Evolutionary conservation across 2,329 filamentous ascomycete species (phyloP), one percentile per base, ranked within the genome.

Genomic region (Parascedosporium putredinis): DNA sequence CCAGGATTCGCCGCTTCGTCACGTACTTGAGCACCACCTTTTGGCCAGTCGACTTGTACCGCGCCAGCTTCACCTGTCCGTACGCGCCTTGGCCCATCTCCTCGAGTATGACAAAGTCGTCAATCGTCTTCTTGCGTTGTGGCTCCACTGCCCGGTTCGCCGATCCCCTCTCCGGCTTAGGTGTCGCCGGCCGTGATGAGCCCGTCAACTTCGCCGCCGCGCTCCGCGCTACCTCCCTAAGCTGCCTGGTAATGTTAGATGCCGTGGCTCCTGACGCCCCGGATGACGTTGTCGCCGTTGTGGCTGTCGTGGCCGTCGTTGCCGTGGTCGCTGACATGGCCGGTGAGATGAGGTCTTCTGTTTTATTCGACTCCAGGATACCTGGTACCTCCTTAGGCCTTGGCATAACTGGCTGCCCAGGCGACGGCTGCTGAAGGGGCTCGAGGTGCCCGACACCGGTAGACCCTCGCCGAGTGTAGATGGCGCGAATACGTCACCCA

Each of bases 21-120:
- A 98, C 93, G 64, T 95, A 98, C 65, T 98, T 98, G 61, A 98
- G 77, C 18, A 98, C 91, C 54, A 94, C 86, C 66, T 94, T 95
- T 63, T 84, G 86, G 48, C 79, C 80, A 47, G 77, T 80, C 59
- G 83, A 81, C 68, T 90, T 94, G 69, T 93, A 86, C 25, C 90
- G 81, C 48, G 87, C 91, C 45, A 98, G 76, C 65, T 98, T 98
- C 52, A 98, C 93, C 67, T 98, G 91, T 2, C 93, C 93, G 62
- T 98, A 98, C 1, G 93, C 93, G 36, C 93, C 93, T 67, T 96
- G 89, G 4, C 93, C 93, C 91, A 98, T 97, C 53, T 98, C 93
- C 67, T 98, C 93, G 10, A 98, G 72, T 53, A 98, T 91, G 38
- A 83, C 76, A 64, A 95, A 98, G 62, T 96, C 89, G 49, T 84